A percentile compares a stretch with the other conserved stretches of the same genome.
Conservation (phyloP, 2,329 filamentous ascomycete species). For the Leptoxyphium fumago region DNA sequence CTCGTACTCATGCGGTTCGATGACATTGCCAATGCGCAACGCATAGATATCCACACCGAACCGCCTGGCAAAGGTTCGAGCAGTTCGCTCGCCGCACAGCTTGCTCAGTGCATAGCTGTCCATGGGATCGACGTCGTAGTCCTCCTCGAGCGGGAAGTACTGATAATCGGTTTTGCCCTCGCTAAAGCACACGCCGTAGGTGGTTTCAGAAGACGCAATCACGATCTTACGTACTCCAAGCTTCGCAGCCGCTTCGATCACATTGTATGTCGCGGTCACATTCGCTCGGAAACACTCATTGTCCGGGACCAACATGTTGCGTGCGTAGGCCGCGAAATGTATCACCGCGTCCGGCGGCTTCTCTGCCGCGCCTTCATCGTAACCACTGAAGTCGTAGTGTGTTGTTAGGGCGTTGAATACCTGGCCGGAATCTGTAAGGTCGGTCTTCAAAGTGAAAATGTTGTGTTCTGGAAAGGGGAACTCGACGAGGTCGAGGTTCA, state of each 20-base stretch:
- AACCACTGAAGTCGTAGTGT: constrained; percentile 40
- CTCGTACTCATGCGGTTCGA: constrained; percentile 47
- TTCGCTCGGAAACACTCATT: constrained; percentile 45
- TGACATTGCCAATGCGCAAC: constrained; percentile 45
- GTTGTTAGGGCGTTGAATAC: constrained; percentile 42
- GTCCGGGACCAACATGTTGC: constrained; percentile 47
- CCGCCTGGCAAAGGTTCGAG: constrained; percentile 40
- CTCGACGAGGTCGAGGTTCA: constrained; percentile 40
- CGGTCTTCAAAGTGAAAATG: constrained; percentile 41
- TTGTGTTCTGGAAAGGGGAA: constrained; percentile 23
- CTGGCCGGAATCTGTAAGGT: constrained; percentile 41
- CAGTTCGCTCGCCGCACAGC: constrained; percentile 42
- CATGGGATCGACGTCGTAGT: constrained; percentile 44
- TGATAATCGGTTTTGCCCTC: constrained; percentile 43
- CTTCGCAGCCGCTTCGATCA: constrained; percentile 48
- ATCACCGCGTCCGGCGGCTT: constrained; percentile 44
- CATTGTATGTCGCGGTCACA: constrained; percentile 42
- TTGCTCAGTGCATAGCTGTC: constrained; percentile 49
- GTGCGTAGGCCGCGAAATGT: constrained; percentile 45
- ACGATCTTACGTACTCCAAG: constrained; percentile 48
- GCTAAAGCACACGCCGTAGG: constrained; percentile 47
- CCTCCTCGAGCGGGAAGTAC: constrained; percentile 44
- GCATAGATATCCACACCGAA: constrained; percentile 46
- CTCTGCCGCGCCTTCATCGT: constrained; percentile 29
- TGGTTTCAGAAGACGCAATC: constrained; percentile 44